Conservation (phyloP, 2,329 filamentous ascomycete genomes). For the Stemphylium lycopersici region DNA sequence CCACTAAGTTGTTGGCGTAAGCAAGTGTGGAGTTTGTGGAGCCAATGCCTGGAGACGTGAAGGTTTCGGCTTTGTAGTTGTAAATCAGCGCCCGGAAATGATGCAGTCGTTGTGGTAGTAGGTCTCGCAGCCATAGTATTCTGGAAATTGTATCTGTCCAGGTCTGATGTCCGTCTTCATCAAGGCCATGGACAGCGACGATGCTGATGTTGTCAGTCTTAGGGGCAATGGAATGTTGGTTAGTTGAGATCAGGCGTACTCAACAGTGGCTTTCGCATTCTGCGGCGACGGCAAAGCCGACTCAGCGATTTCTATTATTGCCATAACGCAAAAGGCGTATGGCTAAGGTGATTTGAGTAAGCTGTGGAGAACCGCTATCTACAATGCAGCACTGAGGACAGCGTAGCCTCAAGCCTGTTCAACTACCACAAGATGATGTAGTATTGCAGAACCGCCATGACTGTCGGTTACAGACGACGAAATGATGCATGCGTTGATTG, state of each 20-base stretch:
- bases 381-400: background rate
- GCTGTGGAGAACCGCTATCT: background rate
- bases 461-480: background rate
- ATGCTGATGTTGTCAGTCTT: constrained; percentile 33
- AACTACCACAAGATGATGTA: background rate
- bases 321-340: background rate
- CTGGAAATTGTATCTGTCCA: constrained; percentile 40
- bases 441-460: background rate
- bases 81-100: constrained; percentile 35
- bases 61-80: constrained; percentile 27
- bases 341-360: background rate
- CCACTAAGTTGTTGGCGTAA: constrained; percentile 44
- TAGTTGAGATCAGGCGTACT: background rate
- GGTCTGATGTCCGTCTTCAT: constrained; percentile 35
- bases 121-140: constrained; percentile 42
- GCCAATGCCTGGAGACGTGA: constrained; percentile 25
- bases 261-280: background rate
- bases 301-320: constrained; percentile 3
- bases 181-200: constrained; percentile 47
- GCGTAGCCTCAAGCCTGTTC: background rate
- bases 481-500: background rate
- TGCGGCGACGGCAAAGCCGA: background rate
- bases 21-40: constrained; percentile 27
- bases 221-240: background rate
- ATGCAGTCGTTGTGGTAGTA: constrained; percentile 31